Evolutionary conservation across 2,329 filamentous ascomycete genomes (phyloP), one percentile per base, ranked within the genome.

Genomic region (Sarocladium kiliense): DNA sequence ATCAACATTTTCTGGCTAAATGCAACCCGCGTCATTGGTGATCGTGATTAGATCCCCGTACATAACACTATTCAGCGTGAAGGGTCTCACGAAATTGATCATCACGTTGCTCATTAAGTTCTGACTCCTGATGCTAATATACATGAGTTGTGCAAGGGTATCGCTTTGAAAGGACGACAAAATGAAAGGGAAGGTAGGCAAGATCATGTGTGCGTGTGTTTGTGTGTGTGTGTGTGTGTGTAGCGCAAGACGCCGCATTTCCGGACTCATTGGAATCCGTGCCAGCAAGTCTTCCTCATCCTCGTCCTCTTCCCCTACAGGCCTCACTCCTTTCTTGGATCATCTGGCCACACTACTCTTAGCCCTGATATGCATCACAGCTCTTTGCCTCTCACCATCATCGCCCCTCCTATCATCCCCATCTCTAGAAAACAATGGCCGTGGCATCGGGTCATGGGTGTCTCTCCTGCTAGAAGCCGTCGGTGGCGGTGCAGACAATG

Each of bases 291-390:
- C 19, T 30, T 27, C 50, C 21, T 53, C 32, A 26, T 41, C 16
- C 36, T 53, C 7, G 30, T 12, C 7, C 30, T 12, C 7, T 32
- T 32, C 30, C 30, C 12, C n/a, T n/a, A n/a, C n/a, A n/a, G n/a
- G n/a, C n/a, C n/a, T n/a, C n/a, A n/a, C n/a, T n/a, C n/a, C n/a
- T n/a, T n/a, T n/a, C n/a, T n/a, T n/a, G n/a, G n/a, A 26, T 53
- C 23, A 53, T 23, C 50, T 39, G 14, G 50, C 50, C 19, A 53
- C 50, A 34, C 50, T 53, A 16, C 32, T 39, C 34, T 53, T 53
- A 3, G 66, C 66, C 42, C 65, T 61, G 47, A 68, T 61, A 54
- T 68, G 64, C 58, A 64, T 68, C 57, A 66, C 60, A 39, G 65
- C 63, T 54, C 60, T 62, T 12, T 62, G 61, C 50, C 63, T 58